phyloP scores from a whole-genome alignment of 805 yeast species.

The Lachancea cidri region DNA sequence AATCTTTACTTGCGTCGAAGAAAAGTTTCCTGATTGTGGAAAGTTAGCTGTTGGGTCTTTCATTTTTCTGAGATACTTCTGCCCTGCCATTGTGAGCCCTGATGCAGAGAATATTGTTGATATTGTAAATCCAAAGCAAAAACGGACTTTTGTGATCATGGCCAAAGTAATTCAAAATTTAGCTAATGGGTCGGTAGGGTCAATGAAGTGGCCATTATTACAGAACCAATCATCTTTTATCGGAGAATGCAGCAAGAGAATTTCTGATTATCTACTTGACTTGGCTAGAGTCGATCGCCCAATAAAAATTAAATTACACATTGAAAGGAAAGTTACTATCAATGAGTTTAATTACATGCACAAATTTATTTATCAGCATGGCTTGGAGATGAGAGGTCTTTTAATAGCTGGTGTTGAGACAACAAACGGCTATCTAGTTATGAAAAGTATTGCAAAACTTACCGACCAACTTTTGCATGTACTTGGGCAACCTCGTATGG shows the following conservation, averaged over 20 bases:
- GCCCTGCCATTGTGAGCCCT: slow-evolving; percentile 90
- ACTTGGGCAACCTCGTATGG: slow-evolving; percentile 56
- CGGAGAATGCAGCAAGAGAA: slow-evolving; percentile 34
- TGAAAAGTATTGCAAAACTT: slow-evolving; percentile 31
- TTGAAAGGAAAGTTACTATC: slow-evolving; percentile 18
- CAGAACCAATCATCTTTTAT: slow-evolving; percentile 39
- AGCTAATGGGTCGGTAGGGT: slow-evolving; percentile 72
- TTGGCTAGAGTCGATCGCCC: slow-evolving; percentile 27
- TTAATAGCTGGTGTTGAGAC: slow-evolving; percentile 15
- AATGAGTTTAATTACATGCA: slow-evolving; percentile 40
- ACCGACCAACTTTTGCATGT: slow-evolving; percentile 45
- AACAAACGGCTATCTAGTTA: slow-evolving; percentile 16
- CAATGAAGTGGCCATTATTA: slow-evolving; percentile 61
- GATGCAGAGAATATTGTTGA: slow-evolving; percentile 44
- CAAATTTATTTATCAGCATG: slow-evolving; percentile 45
- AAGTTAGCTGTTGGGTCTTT: slow-evolving; percentile 79
- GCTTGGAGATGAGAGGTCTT: slow-evolving; percentile 35
- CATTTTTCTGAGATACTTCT: slow-evolving; percentile 69
- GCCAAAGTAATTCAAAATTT: slow-evolving; percentile 83
- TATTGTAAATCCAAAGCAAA: slow-evolving; percentile 37
- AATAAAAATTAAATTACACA: slow-evolving; percentile 18
- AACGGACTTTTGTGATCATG: slow-evolving; percentile 67
- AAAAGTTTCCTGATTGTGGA: slow-evolving; percentile 63
- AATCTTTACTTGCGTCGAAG: slow-evolving; percentile 50
- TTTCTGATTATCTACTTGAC: slow-evolving; percentile 39